Conservation (phyloP, 1,139 yeast species). For the Nakaseomyces sp. region DNA sequence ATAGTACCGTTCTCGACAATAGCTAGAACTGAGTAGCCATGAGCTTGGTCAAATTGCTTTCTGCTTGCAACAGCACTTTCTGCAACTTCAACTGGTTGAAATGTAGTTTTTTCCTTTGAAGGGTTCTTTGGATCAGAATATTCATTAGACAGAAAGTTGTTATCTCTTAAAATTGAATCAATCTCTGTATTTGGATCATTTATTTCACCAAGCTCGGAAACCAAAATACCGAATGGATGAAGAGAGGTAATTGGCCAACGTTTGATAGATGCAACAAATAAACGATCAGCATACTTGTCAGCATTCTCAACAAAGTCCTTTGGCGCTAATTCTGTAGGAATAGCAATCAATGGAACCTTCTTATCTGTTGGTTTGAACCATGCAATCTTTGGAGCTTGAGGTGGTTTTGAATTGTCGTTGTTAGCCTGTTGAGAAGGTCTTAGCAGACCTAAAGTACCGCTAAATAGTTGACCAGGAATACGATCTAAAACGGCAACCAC, state of each 20-base stretch:
- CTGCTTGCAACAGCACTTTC: conserved; percentile 39
- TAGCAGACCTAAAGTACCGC: conserved; percentile 85
- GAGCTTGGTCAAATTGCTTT: conserved; percentile 51
- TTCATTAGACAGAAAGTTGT: conserved; percentile 82
- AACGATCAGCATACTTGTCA: conserved; percentile 67
- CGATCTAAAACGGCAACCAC: conserved; percentile 97
- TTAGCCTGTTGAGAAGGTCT: conserved; percentile 93
- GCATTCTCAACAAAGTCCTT: conserved; percentile 90
- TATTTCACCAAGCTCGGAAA: conserved; percentile 76
- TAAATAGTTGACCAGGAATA: conserved; percentile 90
- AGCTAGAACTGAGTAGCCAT: conserved; percentile 44
- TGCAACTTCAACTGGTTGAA: conserved; percentile 23
- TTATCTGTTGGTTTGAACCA: conserved; percentile 99
- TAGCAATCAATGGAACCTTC: conserved; percentile 93
- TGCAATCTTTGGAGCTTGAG: conserved; percentile 77
- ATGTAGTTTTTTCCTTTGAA: conserved; percentile 26
- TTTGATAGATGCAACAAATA: conserved; percentile 90
- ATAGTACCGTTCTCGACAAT: conserved; percentile 49
- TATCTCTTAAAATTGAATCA: conserved; percentile 85
- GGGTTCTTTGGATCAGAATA: conserved; percentile 47
- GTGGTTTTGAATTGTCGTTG: conserved; percentile 36
- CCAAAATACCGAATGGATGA: conserved; percentile 93
- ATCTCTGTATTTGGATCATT: conserved; percentile 74
- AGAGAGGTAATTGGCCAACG: conserved; percentile 98
- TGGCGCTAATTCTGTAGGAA: conserved; percentile 98